phyloP scores from a whole-genome alignment of 2,329 filamentous ascomycete genomes.

The Phaeosphaeria sp. region DNA sequence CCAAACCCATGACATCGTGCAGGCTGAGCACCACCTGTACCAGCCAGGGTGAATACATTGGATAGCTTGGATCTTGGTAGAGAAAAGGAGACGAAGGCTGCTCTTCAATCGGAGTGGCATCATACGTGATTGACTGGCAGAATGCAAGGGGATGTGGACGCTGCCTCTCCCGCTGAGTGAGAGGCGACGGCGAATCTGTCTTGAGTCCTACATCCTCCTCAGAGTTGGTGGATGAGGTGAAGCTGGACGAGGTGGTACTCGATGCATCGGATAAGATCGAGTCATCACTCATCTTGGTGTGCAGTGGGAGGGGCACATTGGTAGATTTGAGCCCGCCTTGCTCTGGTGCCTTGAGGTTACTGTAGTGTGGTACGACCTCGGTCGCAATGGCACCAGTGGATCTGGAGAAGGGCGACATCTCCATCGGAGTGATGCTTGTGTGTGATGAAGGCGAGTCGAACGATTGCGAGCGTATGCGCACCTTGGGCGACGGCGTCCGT shows the following conservation, averaged over 20 bases:
- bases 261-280: slow-evolving; percentile 32
- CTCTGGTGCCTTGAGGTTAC: slow-evolving; percentile 27
- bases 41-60: slow-evolving; percentile 45
- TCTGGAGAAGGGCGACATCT: slow-evolving; percentile 44
- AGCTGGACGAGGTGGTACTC: slow-evolving; percentile 24
- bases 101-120: slow-evolving; percentile 10
- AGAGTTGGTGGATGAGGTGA: slow-evolving; percentile 35
- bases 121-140: slow-evolving; percentile 8
- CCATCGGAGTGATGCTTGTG: slow-evolving; percentile 36
- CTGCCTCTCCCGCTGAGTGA: slow-evolving; percentile 6
- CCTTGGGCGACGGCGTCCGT: slow-evolving; percentile 44
- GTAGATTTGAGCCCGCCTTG: slow-evolving; percentile 13
- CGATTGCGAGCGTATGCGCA: slow-evolving; percentile 44
- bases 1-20: slow-evolving; percentile 41
- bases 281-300: slow-evolving; percentile 44
- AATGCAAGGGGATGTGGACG: slow-evolving; percentile 21
- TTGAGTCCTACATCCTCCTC: slow-evolving; percentile 14
- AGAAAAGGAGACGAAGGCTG: slow-evolving; percentile 26
- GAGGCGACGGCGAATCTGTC: slow-evolving; percentile 6
- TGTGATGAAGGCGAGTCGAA: slow-evolving; percentile 45
- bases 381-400: slow-evolving; percentile 38
- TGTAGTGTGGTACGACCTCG: slow-evolving; percentile 23
- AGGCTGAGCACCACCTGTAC: slow-evolving; percentile 46
- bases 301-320: slow-evolving; percentile 27
- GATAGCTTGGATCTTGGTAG: slow-evolving; percentile 36